phyloP scores from a whole-genome alignment of 805 yeast genomes.

The Cyberlindnera euphorbiae region DNA sequence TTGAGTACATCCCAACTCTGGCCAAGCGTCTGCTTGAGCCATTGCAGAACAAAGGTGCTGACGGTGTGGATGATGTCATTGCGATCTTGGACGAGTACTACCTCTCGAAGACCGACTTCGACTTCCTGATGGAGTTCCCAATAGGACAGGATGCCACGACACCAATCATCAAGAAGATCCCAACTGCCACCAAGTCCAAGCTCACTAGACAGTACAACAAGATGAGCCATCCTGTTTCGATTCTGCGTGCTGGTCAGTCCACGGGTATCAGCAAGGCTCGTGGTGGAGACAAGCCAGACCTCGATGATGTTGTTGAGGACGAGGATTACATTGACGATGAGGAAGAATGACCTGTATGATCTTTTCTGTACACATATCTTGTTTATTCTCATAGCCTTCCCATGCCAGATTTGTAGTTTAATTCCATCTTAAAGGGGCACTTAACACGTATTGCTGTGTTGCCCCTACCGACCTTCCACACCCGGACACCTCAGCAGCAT shows the following conservation, averaged over 20 bases:
- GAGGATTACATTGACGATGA: slow-evolving; percentile 12
- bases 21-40: slow-evolving; percentile 56
- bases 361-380: background rate
- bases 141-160: slow-evolving; percentile 57
- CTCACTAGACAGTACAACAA: slow-evolving; percentile 84
- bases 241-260: slow-evolving; percentile 11
- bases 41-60: slow-evolving; percentile 48
- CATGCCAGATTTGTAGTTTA: too few species aligned
- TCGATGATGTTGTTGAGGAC: slow-evolving; percentile 23
- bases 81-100: slow-evolving; percentile 79
- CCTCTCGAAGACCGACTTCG: slow-evolving; percentile 90
- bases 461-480: too few species aligned
- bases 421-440: too few species aligned
- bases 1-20: slow-evolving; percentile 69
- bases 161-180: slow-evolving; percentile 50
- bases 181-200: slow-evolving; percentile 75
- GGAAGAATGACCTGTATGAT: slow-evolving; percentile 1
- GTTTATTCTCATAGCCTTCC: too few species aligned
- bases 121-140: slow-evolving; percentile 74
- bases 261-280: slow-evolving; percentile 9
- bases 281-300: slow-evolving; percentile 8
- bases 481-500: too few species aligned
- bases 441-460: too few species aligned
- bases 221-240: slow-evolving; percentile 69
- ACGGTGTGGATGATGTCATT: slow-evolving; percentile 63